Conservation (phyloP, 2,329 filamentous ascomycete species). For the Microsporum ferrugineum region DNA sequence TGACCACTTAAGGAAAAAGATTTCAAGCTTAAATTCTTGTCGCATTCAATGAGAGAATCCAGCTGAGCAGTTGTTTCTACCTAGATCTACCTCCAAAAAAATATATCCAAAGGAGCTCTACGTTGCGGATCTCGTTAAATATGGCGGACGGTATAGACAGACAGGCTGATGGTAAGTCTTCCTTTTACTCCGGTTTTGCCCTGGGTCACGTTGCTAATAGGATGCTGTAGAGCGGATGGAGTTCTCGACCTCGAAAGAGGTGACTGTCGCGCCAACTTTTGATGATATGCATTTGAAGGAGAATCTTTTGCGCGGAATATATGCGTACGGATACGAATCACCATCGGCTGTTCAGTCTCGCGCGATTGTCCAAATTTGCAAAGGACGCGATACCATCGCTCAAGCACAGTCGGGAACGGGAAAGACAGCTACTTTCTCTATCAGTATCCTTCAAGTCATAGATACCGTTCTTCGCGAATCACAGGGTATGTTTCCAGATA, state of each 20-base stretch:
- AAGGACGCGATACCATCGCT: slow-evolving; percentile 95
- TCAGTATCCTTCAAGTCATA: slow-evolving; percentile 97
- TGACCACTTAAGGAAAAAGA: background rate
- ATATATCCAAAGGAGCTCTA: background rate
- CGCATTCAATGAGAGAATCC: background rate
- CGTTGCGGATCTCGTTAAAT: slow-evolving; percentile 24
- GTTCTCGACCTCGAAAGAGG: slow-evolving; percentile 96
- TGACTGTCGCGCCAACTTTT: slow-evolving; percentile 82
- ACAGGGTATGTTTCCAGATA: slow-evolving; percentile 43
- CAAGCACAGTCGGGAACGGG: slow-evolving; percentile 99
- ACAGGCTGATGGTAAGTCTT: slow-evolving; percentile 56
- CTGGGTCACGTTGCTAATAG: slow-evolving; percentile 4
- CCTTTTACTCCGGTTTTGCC: background rate
- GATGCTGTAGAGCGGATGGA: slow-evolving; percentile 68
- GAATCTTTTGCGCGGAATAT: slow-evolving; percentile 90
- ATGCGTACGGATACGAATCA: slow-evolving; percentile 97
- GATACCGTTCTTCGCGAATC: slow-evolving; percentile 89
- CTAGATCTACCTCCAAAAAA: background rate
- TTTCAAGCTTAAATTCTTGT: background rate
- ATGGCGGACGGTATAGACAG: slow-evolving; percentile 94
- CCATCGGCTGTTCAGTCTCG: slow-evolving; percentile 95
- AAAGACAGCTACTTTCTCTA: slow-evolving; percentile 99
- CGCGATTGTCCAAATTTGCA: slow-evolving; percentile 97
- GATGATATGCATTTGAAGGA: slow-evolving; percentile 97
- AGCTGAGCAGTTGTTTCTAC: background rate